Conservation (phyloP, 139 green algal species). For the Chlamydomonas applanata region DNA sequence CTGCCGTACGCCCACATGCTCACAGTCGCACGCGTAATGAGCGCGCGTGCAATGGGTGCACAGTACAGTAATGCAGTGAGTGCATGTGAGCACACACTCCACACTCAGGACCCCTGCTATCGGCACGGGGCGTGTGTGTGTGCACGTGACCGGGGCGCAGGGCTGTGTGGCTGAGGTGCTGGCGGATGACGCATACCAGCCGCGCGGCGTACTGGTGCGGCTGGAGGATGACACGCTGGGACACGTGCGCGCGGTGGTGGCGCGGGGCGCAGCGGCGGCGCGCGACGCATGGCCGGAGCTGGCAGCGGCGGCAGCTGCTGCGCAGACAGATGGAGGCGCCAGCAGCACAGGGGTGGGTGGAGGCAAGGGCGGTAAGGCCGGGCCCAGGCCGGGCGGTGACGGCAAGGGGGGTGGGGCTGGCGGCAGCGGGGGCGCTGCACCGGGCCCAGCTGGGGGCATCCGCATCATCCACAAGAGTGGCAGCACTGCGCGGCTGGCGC, state of each 20-base stretch:
- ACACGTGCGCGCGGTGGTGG: background rate
- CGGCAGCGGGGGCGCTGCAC: too few relatives aligned
- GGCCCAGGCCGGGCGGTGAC: background rate
- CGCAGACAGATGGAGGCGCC: background rate
- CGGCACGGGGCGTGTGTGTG: too few relatives aligned
- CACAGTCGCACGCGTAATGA: too few relatives aligned
- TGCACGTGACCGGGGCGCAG: too few relatives aligned
- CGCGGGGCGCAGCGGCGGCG: too few relatives aligned
- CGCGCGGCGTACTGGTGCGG: background rate
- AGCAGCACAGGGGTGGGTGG: background rate
- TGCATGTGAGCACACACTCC: too few relatives aligned
- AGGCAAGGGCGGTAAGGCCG: background rate
- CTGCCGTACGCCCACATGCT: too few relatives aligned
- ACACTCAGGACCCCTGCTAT: too few relatives aligned
- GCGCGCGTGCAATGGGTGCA: too few relatives aligned
- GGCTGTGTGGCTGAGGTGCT: background rate
- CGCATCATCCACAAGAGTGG: background rate
- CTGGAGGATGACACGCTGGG: conserved; percentile 2
- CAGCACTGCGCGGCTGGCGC: background rate
- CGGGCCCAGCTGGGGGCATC: too few relatives aligned
- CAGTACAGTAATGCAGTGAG: too few relatives aligned
- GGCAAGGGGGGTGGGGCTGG: background rate
- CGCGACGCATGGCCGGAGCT: background rate
- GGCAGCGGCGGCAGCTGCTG: background rate
- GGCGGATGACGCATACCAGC: background rate